phyloP scores from a whole-genome alignment of 2,329 filamentous ascomycete species.

The Cladosporium sp. region DNA sequence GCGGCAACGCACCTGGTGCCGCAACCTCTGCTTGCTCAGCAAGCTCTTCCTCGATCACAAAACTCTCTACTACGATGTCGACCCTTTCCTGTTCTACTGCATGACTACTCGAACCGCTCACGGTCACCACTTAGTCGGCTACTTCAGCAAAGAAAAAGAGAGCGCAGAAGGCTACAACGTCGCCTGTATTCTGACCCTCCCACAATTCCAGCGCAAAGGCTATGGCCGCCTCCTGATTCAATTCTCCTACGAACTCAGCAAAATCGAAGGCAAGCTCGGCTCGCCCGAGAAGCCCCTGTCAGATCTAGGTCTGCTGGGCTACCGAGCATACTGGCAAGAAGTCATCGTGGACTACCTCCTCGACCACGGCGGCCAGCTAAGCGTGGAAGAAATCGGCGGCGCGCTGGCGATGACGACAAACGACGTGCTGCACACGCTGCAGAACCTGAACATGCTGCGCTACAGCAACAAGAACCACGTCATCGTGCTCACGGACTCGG shows the following conservation, averaged over 20 bases:
- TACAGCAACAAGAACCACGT: constrained; percentile 97
- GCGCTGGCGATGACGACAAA: constrained; percentile 92
- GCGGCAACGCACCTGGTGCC: constrained; percentile 92
- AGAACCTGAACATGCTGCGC: constrained; percentile 90
- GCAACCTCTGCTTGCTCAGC: constrained; percentile 89
- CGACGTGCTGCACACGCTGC: constrained; percentile 91
- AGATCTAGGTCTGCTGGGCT: constrained; percentile 88
- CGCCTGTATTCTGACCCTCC: constrained; percentile 93
- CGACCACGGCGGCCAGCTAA: constrained; percentile 69
- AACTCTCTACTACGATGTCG: constrained; percentile 98
- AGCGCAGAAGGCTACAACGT: constrained; percentile 96
- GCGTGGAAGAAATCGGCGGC: constrained; percentile 80
- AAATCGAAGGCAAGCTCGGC: constrained; percentile 91
- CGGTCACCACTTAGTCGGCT: constrained; percentile 96
- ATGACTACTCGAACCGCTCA: constrained; percentile 89
- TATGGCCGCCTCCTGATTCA: constrained; percentile 93
- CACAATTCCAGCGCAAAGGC: constrained; percentile 93
- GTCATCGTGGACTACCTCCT: constrained; percentile 87
- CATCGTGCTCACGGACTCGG: constrained; percentile 83
- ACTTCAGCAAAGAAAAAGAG: constrained; percentile 98
- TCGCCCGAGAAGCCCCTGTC: constrained; percentile 96
- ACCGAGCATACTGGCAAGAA: constrained; percentile 97
- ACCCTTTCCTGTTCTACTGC: constrained; percentile 97
- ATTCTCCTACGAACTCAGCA: constrained; percentile 95
- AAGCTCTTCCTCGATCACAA: constrained; percentile 99